Evolutionary conservation across 176 grass and related monocot species (phyloP).

Genomic region (Neostapfia colusana): DNA sequence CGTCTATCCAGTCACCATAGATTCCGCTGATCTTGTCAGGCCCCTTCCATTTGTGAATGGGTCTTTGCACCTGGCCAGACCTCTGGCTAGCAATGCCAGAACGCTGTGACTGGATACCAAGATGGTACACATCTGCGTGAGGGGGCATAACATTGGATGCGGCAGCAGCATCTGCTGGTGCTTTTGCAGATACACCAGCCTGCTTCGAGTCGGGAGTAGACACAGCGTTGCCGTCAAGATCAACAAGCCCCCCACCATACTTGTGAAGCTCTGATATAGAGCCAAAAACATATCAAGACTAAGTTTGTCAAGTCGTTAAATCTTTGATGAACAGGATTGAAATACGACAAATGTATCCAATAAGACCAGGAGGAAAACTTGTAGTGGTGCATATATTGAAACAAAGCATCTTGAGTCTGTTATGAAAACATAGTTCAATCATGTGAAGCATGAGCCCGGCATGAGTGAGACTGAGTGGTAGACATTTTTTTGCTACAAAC

Average conservation of each 20-base stretch:
- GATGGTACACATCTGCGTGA: constrained; percentile 74
- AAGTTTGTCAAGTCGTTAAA: neutral
- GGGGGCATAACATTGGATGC: constrained; percentile 37
- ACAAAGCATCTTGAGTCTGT: neutral
- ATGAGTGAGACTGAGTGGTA: neutral
- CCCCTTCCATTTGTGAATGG: constrained; percentile 94
- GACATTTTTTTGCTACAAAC: neutral
- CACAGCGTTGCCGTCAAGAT: constrained; percentile 50
- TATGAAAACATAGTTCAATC: neutral
- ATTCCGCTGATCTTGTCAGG: constrained; percentile 95
- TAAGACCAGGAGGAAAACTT: neutral
- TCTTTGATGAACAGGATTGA: neutral
- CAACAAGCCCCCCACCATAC: constrained; percentile 78
- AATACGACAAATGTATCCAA: neutral
- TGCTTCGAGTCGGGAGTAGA: constrained; percentile 70
- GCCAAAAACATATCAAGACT: constrained; percentile 18
- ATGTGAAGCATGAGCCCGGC: constrained; percentile 1
- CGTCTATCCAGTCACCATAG: constrained; percentile 93
- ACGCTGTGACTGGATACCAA: constrained; percentile 61
- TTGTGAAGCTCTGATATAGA: constrained; percentile 78
- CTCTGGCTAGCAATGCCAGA: constrained; percentile 56
- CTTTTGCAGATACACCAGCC: constrained; percentile 49
- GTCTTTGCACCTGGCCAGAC: constrained; percentile 65
- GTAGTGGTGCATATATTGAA: neutral
- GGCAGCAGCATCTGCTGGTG: constrained; percentile 37